Base-by-base conservation (phyloP, 164 flowering plant genomes). In the Buxus sempervirens region DNA sequence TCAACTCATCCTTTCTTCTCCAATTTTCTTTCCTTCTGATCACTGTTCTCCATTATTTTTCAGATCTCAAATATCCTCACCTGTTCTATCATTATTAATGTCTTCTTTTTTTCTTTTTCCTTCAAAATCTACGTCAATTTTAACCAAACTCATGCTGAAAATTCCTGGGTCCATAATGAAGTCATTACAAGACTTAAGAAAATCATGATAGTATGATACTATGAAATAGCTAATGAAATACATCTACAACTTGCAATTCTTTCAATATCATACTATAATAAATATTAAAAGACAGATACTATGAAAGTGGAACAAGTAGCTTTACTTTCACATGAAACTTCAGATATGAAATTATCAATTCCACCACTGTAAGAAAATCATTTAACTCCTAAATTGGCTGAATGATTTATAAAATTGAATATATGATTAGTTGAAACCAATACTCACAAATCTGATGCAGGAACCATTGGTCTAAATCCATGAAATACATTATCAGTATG, bases 391-490 rank as follows among this genome's bases (percentile, higher is more conserved):
- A 45, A 45, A 45, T 10, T 45, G 18, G 12, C 51, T 10, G 13
- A 45, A 45, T 5, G 51, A 32, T 32, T 15, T 38, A 4, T 45
- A 25, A 56, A 41, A 8, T 16, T 64, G 25, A 13, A 8, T 23
- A 48, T 26, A 48, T 27, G 4, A 49, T 5, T 13, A 55, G 25
- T 60, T n/a, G 51, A 26, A 60, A 69, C 10, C 10, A 61, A 14
- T 59, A 83, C 96, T 80, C 75, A 90, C 97, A 83, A 62, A 63
- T 82, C 96, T 27, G 83, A 78, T 53, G 76, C 45, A 25, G 88
- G 41, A 72, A 85, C 93, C 27, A 80, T 59, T 20, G 89, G 88
- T 73, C 86, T 78, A 66, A 86, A 82, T 51, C 86, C 85, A 65
- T 64, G 74, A 77, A 89, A 85, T 41, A 93, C 77, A 63, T 65